Evolutionary conservation across 768 basidiomycete genomes (phyloP).

Genomic region (Asterophora lycoperdoides): DNA sequence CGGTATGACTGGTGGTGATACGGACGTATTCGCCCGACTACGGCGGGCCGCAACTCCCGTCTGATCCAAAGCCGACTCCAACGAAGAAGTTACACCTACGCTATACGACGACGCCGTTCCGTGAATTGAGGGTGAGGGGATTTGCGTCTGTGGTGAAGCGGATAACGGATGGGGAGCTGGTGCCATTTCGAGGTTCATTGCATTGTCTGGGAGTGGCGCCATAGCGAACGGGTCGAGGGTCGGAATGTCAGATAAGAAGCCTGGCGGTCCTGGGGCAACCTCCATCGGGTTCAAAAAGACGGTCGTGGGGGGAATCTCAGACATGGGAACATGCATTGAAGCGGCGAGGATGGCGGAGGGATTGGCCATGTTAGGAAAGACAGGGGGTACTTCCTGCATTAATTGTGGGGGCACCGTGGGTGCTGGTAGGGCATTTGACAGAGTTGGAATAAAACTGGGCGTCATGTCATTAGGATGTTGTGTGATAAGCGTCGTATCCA

Average conservation of each 20-base stretch:
- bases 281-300: slow-evolving; percentile 36
- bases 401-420: slow-evolving; percentile 21
- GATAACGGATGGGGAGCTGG: slow-evolving; percentile 32
- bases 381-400: slow-evolving; percentile 29
- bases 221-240: slow-evolving; percentile 30
- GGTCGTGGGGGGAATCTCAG: slow-evolving; percentile 30
- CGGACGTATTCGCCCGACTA: slow-evolving; percentile 37
- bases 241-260: slow-evolving; percentile 40
- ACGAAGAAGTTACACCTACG: slow-evolving; percentile 37
- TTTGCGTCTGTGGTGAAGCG: slow-evolving; percentile 31
- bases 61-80: slow-evolving; percentile 43
- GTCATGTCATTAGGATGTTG: slow-evolving; percentile 24
- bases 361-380: slow-evolving; percentile 32
- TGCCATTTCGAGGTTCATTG: slow-evolving; percentile 35
- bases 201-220: slow-evolving; percentile 28
- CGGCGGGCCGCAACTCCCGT: slow-evolving; percentile 27
- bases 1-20: slow-evolving; percentile 18
- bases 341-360: slow-evolving; percentile 19
- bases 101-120: slow-evolving; percentile 35
- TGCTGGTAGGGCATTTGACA: slow-evolving; percentile 15
- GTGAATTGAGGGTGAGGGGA: slow-evolving; percentile 36
- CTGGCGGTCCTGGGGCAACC: slow-evolving; percentile 27
- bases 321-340: slow-evolving; percentile 36
- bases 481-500: slow-evolving; percentile 34
- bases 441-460: slow-evolving; percentile 19